A percentile compares a stretch with the other conserved stretches of the same genome.
These are phyloP conservation scores for Aspergillus funiculosus DNA, from an alignment of 495 filamentous ascomycete genomes.

Conservation along the genomic window DNA sequence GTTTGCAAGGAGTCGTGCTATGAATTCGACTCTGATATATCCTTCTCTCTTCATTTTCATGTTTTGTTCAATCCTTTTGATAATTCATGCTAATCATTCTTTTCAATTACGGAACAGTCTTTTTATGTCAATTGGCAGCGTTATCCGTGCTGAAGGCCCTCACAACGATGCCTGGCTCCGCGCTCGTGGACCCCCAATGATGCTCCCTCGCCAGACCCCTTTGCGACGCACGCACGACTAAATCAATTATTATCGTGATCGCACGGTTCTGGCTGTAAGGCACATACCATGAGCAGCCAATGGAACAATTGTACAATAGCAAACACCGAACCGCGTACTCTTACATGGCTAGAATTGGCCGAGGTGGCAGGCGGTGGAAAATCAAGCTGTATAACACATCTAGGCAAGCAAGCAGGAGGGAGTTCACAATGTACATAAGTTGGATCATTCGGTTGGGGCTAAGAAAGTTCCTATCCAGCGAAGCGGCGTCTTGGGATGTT, in stretches of 20 bases:
- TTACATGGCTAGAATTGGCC: neutral
- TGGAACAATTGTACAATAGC: conserved; percentile 34
- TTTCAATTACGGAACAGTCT: conserved; percentile 53
- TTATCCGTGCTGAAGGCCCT: conserved; percentile 77
- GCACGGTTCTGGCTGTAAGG: neutral
- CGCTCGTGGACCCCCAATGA: conserved; percentile 42
- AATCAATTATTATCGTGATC: neutral
- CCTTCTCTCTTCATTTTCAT: neutral
- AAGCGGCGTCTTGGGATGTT: conserved; percentile 14
- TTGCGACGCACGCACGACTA: conserved; percentile 36
- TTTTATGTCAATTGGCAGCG: conserved; percentile 98
- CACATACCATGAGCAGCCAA: neutral
- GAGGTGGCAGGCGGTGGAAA: conserved; percentile 3
- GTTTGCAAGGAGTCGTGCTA: too few relatives aligned
- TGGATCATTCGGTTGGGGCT: conserved; percentile 6
- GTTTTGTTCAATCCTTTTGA: neutral
- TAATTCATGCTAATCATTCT: conserved; percentile 7
- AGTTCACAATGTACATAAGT: conserved; percentile 18
- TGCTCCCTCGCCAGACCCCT: conserved; percentile 41
- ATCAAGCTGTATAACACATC: neutral
- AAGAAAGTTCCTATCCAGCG: conserved; percentile 10
- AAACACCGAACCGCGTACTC: conserved; percentile 6
- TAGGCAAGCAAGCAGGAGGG: conserved; percentile 1
- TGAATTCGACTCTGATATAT: conserved; percentile 4
- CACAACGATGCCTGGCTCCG: conserved; percentile 46